These are phyloP conservation scores for Panaeolus papilionaceus DNA, from an alignment of 768 basidiomycete species.

Conservation along the genomic window DNA sequence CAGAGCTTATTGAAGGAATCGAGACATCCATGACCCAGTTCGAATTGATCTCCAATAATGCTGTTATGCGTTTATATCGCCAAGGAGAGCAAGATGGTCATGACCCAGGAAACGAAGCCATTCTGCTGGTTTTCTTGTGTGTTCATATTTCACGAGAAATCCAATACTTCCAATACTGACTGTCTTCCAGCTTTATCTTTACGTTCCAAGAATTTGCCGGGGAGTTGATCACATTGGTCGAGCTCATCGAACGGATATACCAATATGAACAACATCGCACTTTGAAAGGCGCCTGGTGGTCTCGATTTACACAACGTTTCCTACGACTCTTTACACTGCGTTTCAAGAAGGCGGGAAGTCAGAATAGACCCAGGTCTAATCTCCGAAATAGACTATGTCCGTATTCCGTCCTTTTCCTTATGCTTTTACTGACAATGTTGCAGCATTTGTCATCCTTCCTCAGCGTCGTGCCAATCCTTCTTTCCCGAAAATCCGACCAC, in stretches of 20 bases:
- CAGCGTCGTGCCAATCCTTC: constrained; percentile 54
- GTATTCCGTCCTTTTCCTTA: constrained; percentile 23
- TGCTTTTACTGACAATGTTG: constrained; percentile 31
- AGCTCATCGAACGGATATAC: constrained; percentile 83
- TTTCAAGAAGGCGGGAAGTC: constrained; percentile 19
- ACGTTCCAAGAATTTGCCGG: constrained; percentile 92
- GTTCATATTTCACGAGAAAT: constrained; percentile 4
- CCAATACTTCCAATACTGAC: constrained; percentile 15
- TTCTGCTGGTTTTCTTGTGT: constrained; percentile 94
- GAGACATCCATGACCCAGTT: constrained; percentile 73
- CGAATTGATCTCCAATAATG: constrained; percentile 83
- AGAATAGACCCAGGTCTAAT: constrained; percentile 20
- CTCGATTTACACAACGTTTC: constrained; percentile 18
- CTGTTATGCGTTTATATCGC: constrained; percentile 78
- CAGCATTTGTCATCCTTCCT: constrained; percentile 57
- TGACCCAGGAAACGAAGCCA: constrained; percentile 66
- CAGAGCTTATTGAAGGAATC: constrained; percentile 65
- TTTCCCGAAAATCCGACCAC: constrained; percentile 82
- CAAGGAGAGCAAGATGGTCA: constrained; percentile 46
- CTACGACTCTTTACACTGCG: constrained; percentile 18
- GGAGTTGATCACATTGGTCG: constrained; percentile 81
- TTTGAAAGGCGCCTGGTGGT: constrained; percentile 25
- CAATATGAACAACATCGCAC: constrained; percentile 55
- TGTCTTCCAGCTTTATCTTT: constrained; percentile 80
- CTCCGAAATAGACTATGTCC: constrained; percentile 46